These are phyloP conservation scores for Phytophthora europaea DNA, from an alignment of 352 stramenopile species.

Conservation along the genomic window DNA sequence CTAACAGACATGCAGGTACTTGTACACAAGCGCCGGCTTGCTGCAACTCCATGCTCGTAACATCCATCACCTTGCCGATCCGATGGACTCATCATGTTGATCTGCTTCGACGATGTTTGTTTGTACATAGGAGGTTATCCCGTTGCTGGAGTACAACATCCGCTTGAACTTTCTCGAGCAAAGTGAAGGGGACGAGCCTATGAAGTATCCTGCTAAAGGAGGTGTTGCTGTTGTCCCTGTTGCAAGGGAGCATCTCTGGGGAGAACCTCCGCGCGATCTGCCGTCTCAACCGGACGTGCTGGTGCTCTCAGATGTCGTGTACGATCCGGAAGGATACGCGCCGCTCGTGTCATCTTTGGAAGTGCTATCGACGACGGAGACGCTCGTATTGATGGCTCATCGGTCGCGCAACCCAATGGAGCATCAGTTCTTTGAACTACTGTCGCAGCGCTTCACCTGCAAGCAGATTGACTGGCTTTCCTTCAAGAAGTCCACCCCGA, in stretches of 20 bases:
- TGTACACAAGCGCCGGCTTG: constrained; percentile 27
- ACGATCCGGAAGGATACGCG: constrained; percentile 79
- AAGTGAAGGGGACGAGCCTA: constrained; percentile 1
- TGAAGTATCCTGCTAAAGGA: constrained; percentile 25
- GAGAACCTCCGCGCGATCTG: constrained; percentile 48
- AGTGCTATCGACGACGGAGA: constrained; percentile 46
- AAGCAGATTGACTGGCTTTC: constrained; percentile 58
- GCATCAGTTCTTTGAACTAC: constrained; percentile 81
- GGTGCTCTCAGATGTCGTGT: constrained; percentile 85
- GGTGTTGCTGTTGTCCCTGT: constrained; percentile 17
- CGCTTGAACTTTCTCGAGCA: constrained; percentile 58
- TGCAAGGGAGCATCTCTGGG: constrained; percentile 69
- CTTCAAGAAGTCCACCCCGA: constrained; percentile 26
- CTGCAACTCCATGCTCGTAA: constrained; percentile 12
- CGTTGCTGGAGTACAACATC: constrained; percentile 85
- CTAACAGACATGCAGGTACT: constrained; percentile 77
- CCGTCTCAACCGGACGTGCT: constrained; percentile 65
- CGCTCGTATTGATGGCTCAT: constrained; percentile 80
- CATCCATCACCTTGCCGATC: constrained; percentile 14
- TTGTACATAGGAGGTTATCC: constrained; percentile 63
- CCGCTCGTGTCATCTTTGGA: constrained; percentile 72
- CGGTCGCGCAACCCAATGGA: constrained; percentile 84
- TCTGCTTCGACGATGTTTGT: constrained; percentile 20
- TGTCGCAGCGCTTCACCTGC: constrained; percentile 56
- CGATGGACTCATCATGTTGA: constrained; percentile 25